A percentile compares a stretch with the other conserved stretches of the same genome.
These are phyloP conservation scores for Mycotypha africana DNA, from an alignment of 371 early-diverging fungal species.

Conservation along the genomic window DNA sequence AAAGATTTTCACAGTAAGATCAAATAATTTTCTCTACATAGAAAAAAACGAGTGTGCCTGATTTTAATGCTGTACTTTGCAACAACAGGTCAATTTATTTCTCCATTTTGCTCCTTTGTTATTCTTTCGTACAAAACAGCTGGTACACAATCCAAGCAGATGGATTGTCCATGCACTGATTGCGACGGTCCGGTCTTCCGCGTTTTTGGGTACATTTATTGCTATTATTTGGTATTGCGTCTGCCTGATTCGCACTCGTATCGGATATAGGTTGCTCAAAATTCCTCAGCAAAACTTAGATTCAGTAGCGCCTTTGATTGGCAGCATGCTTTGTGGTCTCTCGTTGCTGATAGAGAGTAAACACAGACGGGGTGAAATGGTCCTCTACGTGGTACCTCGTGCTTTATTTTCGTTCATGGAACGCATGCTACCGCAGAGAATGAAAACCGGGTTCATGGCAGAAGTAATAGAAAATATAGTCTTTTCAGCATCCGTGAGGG, in stretches of 20 bases:
- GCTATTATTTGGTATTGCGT: slow-evolving; percentile 56
- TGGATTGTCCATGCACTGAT: slow-evolving; percentile 37
- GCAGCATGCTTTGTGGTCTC: slow-evolving; percentile 54
- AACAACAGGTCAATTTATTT: slow-evolving; percentile 54
- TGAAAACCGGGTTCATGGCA: slow-evolving; percentile 33
- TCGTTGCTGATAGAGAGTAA: slow-evolving; percentile 55
- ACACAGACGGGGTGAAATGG: slow-evolving; percentile 61
- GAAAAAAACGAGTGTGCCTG: too few species aligned
- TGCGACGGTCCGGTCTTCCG: slow-evolving; percentile 49
- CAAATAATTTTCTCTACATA: too few species aligned
- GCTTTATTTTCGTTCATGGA: slow-evolving; percentile 52
- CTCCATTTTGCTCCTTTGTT: slow-evolving; percentile 57
- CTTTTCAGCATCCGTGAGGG: slow-evolving; percentile 35
- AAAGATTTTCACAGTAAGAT: slow-evolving; percentile 41
- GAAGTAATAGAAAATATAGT: slow-evolving; percentile 28
- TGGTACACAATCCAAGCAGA: slow-evolving; percentile 26
- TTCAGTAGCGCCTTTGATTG: slow-evolving; percentile 48
- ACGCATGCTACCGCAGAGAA: slow-evolving; percentile 38
- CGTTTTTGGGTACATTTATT: slow-evolving; percentile 59
- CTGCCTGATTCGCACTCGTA: slow-evolving; percentile 48
- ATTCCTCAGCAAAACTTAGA: slow-evolving; percentile 32
- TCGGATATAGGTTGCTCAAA: slow-evolving; percentile 39
- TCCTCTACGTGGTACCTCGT: slow-evolving; percentile 55
- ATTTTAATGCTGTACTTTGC: too few species aligned
- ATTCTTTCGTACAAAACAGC: slow-evolving; percentile 40